Evolutionary conservation across 768 basidiomycete species (phyloP), one percentile per base, ranked within the genome.

Genomic region (Phallus indusiatus): DNA sequence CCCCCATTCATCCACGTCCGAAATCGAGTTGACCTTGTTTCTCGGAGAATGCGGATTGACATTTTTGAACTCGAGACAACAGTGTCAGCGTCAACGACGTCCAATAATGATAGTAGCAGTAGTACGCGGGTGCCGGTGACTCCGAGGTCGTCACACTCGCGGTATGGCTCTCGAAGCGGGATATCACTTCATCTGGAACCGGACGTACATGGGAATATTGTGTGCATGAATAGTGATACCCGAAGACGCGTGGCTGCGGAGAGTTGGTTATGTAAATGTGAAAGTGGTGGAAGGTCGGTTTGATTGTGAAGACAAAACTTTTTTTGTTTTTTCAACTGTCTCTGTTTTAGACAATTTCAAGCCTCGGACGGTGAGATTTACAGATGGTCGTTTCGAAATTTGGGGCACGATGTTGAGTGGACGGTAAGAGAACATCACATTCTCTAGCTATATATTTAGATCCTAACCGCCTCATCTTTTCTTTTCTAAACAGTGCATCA

Each of bases 281-380:
- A 74, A 1, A 35, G 67, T 2, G 59, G 70, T 24, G 76, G 75
- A 48, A 77, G 76, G 82, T 81, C n/a, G 53, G 71, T 50, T 50
- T 49, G 24, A 28, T 20, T 22, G 21, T 28, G 28, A 28, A 28
- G 7, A 28, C 2, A 28, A 28, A 28, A 28, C 2, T 3, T 28
- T 20, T 54, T 52, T 33, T 36, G 7, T 28, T 20, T 54, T 52
- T 33, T 36, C 48, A 28, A 24, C 34, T 54, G 22, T 21, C n/a
- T 5, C 48, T 11, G 47, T 47, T 53, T 47, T 64, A 81, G 81
- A 46, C 79, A 75, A 62, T 88, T 87, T 63, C 67, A 68, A 8
- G 85, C 76, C 1, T 78, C 82, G 0, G 83, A 88, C 63, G 79
- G 79, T 0, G 75, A 81, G 48, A 77, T 79, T 56, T 88, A 87